Evolutionary conservation across 2,329 filamentous ascomycete genomes (phyloP).

Genomic region (Hypoxylon sp.): DNA sequence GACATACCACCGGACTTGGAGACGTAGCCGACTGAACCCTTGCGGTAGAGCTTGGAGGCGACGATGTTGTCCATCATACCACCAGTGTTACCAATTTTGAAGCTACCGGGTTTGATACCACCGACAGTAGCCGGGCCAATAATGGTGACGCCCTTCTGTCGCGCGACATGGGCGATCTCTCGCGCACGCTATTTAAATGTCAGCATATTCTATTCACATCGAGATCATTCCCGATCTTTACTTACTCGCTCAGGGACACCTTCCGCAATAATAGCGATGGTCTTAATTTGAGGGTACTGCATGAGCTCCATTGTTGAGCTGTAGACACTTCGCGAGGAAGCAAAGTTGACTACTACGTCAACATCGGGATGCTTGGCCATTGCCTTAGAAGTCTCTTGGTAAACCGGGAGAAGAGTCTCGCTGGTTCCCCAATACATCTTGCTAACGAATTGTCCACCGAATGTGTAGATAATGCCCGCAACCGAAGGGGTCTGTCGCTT

Average conservation of each 20-base stretch:
- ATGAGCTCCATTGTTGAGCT: constrained; percentile 98
- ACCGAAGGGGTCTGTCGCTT: constrained; percentile 97
- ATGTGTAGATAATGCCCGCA: constrained; percentile 99
- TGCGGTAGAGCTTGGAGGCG: constrained; percentile 99
- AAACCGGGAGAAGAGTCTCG: constrained; percentile 98
- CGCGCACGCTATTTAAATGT: constrained; percentile 80
- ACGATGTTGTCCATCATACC: constrained; percentile 99
- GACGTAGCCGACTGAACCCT: constrained; percentile 98
- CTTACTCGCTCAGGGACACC: constrained; percentile 97
- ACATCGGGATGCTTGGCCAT: constrained; percentile 97
- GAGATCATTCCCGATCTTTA: constrained; percentile 46
- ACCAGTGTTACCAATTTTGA: constrained; percentile 99
- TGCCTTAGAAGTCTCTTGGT: constrained; percentile 94
- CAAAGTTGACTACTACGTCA: constrained; percentile 99
- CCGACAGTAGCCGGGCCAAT: constrained; percentile 98
- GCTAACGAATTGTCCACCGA: constrained; percentile 99
- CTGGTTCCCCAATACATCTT: constrained; percentile 99
- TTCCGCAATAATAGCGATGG: constrained; percentile 99
- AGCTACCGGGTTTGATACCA: constrained; percentile 99
- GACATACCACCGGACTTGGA: constrained; percentile 99
- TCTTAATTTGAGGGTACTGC: constrained; percentile 96
- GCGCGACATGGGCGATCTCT: constrained; percentile 95
- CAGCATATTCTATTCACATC: constrained; percentile 43
- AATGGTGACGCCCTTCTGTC: constrained; percentile 99
- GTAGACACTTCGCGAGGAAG: constrained; percentile 98